A percentile compares a stretch with the other conserved stretches of the same genome.
phyloP scores from a whole-genome alignment of 1,139 yeast species.

The Yamadazyma buinensis region DNA sequence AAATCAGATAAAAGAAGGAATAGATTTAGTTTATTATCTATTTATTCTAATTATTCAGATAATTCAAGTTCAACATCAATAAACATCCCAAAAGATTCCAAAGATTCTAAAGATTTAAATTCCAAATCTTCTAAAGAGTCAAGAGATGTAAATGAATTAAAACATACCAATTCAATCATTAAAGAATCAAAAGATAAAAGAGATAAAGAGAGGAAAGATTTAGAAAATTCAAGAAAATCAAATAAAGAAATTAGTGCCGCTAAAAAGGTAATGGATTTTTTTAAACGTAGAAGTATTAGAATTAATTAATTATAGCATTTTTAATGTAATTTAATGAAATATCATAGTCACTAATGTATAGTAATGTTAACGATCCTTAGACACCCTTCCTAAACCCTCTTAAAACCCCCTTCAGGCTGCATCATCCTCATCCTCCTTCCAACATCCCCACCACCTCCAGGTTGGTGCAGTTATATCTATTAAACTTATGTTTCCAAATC shows the following conservation, averaged over 20 bases:
- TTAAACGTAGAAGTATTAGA: constrained; percentile 68
- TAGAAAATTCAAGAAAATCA: constrained; percentile 8
- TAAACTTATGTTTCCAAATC: no score
- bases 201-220: neutral
- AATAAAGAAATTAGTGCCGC: constrained; percentile 64
- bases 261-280: constrained; percentile 74
- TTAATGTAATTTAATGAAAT: no score
- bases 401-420: no score
- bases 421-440: no score
- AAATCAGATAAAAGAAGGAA: constrained; percentile 40
- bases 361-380: neutral
- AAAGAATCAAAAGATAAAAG: neutral
- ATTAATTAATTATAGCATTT: constrained; percentile 16
- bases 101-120: neutral
- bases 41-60: constrained; percentile 35
- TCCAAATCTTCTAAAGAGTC: neutral
- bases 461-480: no score
- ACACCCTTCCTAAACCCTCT: no score
- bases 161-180: neutral
- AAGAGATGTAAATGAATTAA: neutral
- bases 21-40: constrained; percentile 52
- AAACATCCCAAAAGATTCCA: constrained; percentile 8
- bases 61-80: constrained; percentile 14
- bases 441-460: no score
- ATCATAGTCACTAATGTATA: neutral